phyloP scores from a whole-genome alignment of 108 stramenopile genomes.

The Fistulifera pelliculosa region DNA sequence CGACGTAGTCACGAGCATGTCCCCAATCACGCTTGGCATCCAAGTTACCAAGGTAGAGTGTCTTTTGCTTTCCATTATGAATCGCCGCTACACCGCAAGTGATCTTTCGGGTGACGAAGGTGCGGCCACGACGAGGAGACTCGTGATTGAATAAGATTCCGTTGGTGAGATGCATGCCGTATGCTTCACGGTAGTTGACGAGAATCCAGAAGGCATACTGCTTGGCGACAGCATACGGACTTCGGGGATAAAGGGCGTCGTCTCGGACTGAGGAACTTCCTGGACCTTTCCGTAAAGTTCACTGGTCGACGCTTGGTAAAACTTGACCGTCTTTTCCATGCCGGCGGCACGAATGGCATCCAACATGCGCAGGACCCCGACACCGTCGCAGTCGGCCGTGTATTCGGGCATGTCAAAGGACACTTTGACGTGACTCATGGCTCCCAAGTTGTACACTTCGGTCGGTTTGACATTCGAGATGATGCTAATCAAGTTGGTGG shows the following conservation, averaged over 20 bases:
- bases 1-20: slow-evolving; percentile 97
- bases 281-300: slow-evolving; percentile 99
- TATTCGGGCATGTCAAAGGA: slow-evolving; percentile 99
- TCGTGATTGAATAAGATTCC: slow-evolving; percentile 99
- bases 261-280: slow-evolving; percentile 97
- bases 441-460: slow-evolving; percentile 99
- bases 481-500: slow-evolving; percentile 93
- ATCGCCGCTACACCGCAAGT: slow-evolving; percentile 91
- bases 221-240: slow-evolving; percentile 98
- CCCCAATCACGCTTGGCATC: slow-evolving; percentile 99
- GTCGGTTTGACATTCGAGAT: slow-evolving; percentile 77
- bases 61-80: slow-evolving; percentile 73
- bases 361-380: slow-evolving; percentile 97
- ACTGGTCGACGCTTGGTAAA: slow-evolving; percentile 97
- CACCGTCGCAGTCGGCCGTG: slow-evolving; percentile 95
- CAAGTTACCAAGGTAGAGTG: slow-evolving; percentile 93
- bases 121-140: slow-evolving; percentile 95
- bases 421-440: slow-evolving; percentile 99
- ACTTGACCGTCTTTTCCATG: slow-evolving; percentile 68
- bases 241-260: slow-evolving; percentile 99
- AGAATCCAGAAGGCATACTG: slow-evolving; percentile 98
- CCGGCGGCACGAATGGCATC: slow-evolving; percentile 95
- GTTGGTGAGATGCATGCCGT: slow-evolving; percentile 95
- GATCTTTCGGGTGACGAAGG: slow-evolving; percentile 98
- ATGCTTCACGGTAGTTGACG: slow-evolving; percentile 98